Conservation (phyloP, 805 yeast species). For the Isabelozyma heimii region DNA sequence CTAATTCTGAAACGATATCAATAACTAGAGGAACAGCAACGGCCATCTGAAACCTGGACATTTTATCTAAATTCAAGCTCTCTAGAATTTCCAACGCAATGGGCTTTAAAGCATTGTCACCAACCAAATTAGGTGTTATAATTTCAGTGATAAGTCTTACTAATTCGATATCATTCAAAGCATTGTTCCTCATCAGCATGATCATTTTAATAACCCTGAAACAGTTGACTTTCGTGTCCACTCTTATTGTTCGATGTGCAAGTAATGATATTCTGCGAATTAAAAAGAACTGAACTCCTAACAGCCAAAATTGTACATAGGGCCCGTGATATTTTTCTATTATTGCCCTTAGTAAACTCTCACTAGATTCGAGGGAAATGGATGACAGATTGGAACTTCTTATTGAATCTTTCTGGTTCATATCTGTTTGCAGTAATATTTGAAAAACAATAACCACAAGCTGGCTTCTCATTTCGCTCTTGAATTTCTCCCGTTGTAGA, state of each 20-base stretch:
- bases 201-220: constrained; percentile 40
- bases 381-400: constrained; percentile 7
- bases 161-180: constrained; percentile 15
- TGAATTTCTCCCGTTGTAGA: constrained; percentile 14
- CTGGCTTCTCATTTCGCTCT: constrained; percentile 18
- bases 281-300: constrained; percentile 34
- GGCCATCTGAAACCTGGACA: not conserved
- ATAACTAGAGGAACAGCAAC: not conserved
- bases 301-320: constrained; percentile 29
- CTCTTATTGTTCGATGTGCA: constrained; percentile 15
- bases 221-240: constrained; percentile 16
- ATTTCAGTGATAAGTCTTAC: constrained; percentile 13
- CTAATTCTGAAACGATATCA: not conserved
- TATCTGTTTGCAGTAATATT: constrained; percentile 39
- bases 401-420: constrained; percentile 20
- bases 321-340: constrained; percentile 16
- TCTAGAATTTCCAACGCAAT: not conserved
- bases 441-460: constrained; percentile 33
- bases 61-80: too few relatives aligned
- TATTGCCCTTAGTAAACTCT: constrained; percentile 21
- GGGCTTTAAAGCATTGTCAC: not conserved
- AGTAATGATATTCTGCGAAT: constrained; percentile 26
- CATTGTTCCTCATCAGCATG: constrained; percentile 18
- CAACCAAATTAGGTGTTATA: constrained; percentile 9
- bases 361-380: constrained; percentile 23